phyloP scores from a whole-genome alignment of 768 basidiomycete species.

The Tubosaeta sp. region DNA sequence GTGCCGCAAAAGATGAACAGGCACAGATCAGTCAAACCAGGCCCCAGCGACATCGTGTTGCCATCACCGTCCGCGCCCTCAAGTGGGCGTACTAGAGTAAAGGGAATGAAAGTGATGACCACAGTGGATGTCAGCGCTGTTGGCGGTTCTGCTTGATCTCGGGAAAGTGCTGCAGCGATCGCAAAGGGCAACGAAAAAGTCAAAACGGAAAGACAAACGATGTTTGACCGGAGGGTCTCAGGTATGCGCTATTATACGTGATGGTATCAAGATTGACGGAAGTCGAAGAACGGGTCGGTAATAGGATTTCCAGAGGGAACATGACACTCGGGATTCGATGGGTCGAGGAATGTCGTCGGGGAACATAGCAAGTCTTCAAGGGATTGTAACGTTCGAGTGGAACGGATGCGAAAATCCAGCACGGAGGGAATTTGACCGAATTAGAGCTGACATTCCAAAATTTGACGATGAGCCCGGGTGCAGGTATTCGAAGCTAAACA shows the following conservation, averaged over 20 bases:
- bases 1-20: background rate
- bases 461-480: background rate
- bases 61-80: background rate
- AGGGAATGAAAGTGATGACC: background rate
- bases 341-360: constrained; percentile 1
- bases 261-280: background rate
- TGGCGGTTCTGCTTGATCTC: background rate
- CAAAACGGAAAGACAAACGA: background rate
- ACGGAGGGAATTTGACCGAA: background rate
- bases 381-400: background rate
- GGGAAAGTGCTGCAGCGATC: background rate
- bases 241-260: background rate
- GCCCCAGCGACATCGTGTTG: background rate
- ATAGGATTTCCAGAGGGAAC: background rate
- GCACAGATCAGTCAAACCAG: background rate
- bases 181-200: background rate
- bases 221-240: no score
- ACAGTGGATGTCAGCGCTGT: background rate
- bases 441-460: background rate
- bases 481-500: background rate
- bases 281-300: background rate
- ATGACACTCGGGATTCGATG: background rate
- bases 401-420: background rate
- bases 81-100: background rate
- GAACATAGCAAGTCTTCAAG: background rate